These are phyloP conservation scores for Thelonectria olida DNA, from an alignment of 2,329 filamentous ascomycete genomes.

Conservation along the genomic window DNA sequence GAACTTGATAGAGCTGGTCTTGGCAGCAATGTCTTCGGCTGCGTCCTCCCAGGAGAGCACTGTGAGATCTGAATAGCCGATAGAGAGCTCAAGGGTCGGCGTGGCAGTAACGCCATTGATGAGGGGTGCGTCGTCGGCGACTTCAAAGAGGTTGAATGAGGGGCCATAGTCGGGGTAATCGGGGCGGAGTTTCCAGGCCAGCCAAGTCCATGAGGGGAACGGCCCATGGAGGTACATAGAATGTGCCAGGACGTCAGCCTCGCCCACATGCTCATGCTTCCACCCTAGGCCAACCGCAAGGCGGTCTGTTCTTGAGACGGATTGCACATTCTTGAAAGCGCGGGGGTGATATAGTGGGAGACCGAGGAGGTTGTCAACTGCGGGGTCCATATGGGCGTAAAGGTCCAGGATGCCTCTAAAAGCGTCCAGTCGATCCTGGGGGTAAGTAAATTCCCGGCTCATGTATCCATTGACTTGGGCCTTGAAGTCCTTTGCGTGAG, in stretches of 20 bases:
- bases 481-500: constrained; percentile 38
- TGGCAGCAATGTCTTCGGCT: constrained; percentile 43
- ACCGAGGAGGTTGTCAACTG: constrained; percentile 44
- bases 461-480: constrained; percentile 45
- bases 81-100: constrained; percentile 45
- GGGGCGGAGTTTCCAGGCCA: constrained; percentile 45
- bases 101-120: constrained; percentile 43
- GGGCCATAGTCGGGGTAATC: constrained; percentile 37
- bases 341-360: constrained; percentile 47
- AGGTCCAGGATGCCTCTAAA: constrained; percentile 45
- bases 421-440: constrained; percentile 46
- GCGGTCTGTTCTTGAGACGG: constrained; percentile 46
- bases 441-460: constrained; percentile 38
- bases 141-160: constrained; percentile 45
- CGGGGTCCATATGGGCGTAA: constrained; percentile 39
- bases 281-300: constrained; percentile 48
- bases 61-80: constrained; percentile 46
- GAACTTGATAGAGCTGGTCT: constrained; percentile 40
- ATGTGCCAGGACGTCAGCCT: constrained; percentile 29
- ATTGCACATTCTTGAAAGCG: constrained; percentile 40
- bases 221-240: constrained; percentile 39
- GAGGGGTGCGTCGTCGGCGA: constrained; percentile 39
- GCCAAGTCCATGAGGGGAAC: constrained; percentile 52
- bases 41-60: constrained; percentile 49
- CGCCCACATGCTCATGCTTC: constrained; percentile 40